Base-by-base conservation (phyloP, 2,329 filamentous ascomycete species). In the Chaetomiaceae sp. region DNA sequence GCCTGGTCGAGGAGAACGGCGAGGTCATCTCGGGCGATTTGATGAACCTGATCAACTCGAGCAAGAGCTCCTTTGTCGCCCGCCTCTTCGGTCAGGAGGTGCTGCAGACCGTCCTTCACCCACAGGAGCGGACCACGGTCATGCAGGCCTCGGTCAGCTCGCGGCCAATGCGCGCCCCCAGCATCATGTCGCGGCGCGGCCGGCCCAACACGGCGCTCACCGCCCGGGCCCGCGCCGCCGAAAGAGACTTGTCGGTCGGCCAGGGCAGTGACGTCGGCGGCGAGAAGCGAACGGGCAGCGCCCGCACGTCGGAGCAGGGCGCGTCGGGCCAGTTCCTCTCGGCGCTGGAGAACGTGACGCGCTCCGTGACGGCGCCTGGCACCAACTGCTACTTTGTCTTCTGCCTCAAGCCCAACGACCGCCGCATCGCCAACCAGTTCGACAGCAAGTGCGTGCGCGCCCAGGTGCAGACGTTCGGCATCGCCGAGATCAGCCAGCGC, bases 381-480 rank as follows among this genome's bases (percentile, higher is more conserved):
- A 86, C 89, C 10, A 98, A 98, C 60, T 80, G 86, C 1, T 98
- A 98, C 67, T 97, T 96, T 58, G 79, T 98, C 36, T 96, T 98
- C 67, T 98, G 93, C 61, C 69, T 98, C 53, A 98, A 98, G 68
- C 91, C 93, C 18, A 98, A 98, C 58, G 93, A 98, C 63, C 80
- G 93, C 43, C 83, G 93, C 40, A 98, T 98, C 56, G 91, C 93
- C 51, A 98, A 98, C 57, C 93, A 98, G 61, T 98, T 97, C 58
- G 93, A 98, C 66, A 96, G 89, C 76, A 97, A 97, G 67, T 98
- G 93, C 63, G 93, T 98, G 18, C 83, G 93, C 4, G 87, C 86
- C 10, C 93, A 98, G 63, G 79, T 98, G 1, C 91, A 97, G 62
- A 95, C 89, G 0, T 88, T 97, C 56, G 93, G 93, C 26, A 95